A percentile compares a stretch with the other conserved stretches of the same genome.
phyloP scores from a whole-genome alignment of 108 stramenopile species.

The Nannochloropsis oceanica region DNA sequence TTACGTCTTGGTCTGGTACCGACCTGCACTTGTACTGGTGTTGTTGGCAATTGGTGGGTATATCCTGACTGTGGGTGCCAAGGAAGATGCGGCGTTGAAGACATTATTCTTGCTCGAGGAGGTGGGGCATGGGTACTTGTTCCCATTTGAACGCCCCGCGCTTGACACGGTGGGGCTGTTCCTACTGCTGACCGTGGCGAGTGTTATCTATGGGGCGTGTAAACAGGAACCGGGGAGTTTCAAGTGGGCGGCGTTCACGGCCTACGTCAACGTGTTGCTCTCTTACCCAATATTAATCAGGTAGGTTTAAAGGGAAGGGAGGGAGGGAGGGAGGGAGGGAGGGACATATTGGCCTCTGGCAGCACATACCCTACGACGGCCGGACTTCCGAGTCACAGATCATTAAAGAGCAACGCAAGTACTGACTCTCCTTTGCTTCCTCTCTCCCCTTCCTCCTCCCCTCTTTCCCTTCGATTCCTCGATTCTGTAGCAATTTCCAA shows the following conservation, averaged over 20 bases:
- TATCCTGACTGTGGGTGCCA: not conserved
- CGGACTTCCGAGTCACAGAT: no score
- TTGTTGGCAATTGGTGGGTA: not conserved
- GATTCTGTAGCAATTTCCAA: not conserved
- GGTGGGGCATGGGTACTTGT: not conserved
- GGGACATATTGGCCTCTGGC: no score
- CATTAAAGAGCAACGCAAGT: no score
- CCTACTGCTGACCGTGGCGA: not conserved
- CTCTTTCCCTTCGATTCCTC: not conserved
- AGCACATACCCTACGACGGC: no score
- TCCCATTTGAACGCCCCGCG: not conserved
- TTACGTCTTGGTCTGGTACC: not conserved
- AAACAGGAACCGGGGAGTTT: not conserved
- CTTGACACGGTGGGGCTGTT: not conserved
- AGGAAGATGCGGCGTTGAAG: not conserved
- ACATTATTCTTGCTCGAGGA: not conserved
- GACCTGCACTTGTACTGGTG: not conserved
- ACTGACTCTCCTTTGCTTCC: not conserved
- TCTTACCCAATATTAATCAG: not conserved
- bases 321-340: not conserved
- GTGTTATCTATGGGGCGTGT: not conserved
- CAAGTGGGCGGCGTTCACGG: not conserved
- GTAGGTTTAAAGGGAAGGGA: not conserved
- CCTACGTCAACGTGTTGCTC: not conserved
- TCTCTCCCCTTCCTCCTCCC: not conserved